Percentiles rank a stretch among this genome's conserved stretches.
Conservation (phyloP, 1,284 basidiomycete species). For the Ceraceosorus bombacis region DNA sequence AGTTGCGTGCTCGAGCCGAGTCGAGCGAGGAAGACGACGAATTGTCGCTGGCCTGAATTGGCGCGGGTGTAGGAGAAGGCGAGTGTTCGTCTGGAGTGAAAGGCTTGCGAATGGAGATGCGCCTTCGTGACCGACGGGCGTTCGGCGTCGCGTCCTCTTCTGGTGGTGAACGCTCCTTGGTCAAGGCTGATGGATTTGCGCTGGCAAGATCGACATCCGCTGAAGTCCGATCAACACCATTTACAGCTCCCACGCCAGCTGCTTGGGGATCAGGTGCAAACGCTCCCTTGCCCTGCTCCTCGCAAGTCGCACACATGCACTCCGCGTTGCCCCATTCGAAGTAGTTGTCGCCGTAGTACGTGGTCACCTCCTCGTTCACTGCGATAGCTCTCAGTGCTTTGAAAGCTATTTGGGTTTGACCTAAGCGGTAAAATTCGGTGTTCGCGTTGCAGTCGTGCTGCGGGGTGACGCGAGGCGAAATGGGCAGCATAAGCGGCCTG, state of each 20-base stretch:
- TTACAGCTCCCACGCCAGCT: neutral
- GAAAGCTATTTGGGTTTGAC: conserved; percentile 73
- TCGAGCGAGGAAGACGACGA: neutral
- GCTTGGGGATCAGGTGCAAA: conserved; percentile 18
- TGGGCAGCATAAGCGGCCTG: no score
- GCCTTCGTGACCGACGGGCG: neutral
- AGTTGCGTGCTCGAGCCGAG: neutral
- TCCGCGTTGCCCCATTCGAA: conserved; percentile 77
- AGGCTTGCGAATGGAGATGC: neutral
- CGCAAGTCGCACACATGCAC: conserved; percentile 83
- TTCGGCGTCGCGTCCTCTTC: no score
- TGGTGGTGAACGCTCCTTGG: no score
- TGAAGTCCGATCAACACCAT: neutral
- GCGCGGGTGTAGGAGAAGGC: conserved; percentile 3
- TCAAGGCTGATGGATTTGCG: neutral
- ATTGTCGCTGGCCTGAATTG: conserved; percentile 3
- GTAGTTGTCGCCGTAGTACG: conserved; percentile 52
- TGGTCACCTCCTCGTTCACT: conserved; percentile 73
- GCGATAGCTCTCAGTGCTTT: conserved; percentile 70
- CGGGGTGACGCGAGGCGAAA: conserved; percentile 12
- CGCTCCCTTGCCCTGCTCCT: conserved; percentile 63
- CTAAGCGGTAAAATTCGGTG: conserved; percentile 75
- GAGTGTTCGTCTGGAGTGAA: neutral
- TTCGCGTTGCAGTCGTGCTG: conserved; percentile 88
- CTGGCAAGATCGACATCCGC: neutral